Evolutionary conservation across 2,329 filamentous ascomycete genomes (phyloP), one percentile per base, ranked within the genome.

Genomic region (Cylindrodendrum hubeiense): DNA sequence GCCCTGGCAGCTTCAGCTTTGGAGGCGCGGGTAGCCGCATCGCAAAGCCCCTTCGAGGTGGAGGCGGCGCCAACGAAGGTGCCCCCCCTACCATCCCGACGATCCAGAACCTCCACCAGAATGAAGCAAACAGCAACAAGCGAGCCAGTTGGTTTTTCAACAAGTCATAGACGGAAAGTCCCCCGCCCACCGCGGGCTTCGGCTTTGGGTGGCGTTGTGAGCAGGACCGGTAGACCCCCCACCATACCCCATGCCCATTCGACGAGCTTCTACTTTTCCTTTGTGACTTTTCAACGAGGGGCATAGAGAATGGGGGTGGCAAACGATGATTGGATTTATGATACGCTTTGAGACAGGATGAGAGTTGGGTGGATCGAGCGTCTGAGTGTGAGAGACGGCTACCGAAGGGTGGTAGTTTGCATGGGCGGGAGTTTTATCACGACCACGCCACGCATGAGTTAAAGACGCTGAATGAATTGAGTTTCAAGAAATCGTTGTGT

Each of bases 131-230:
- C 72, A 77, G 79, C 72, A 86, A 82, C 81, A 93, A 93, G 87
- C 86, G 91, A 74, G 89, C 86, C 75, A 92, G 90, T 78, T 93
- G 90, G 90, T 92, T 92, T 82, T 92, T 91, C 80, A 89, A 90
- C 79, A 90, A 90, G 82, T 84, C 81, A 72, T 84, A 80, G 72
- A 72, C 59, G 69, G 60, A 63, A 47, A 65, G 67, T 62, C 17
- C 50, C 52, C 43, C 50, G 28, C 33, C 47, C 44, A 51, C 37
- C 28, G 50, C 26, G 53, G 50, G 50, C 61, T 71, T 64, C 53
- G 50, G 67, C 66, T 67, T 70, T 69, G 67, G 72, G 67, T 69
- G 72, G 74, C 70, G 71, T 74, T 75, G 69, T 67, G 61, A 67
- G 64, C 58, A 68, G 60, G 65, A 65, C 19, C 28, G 58, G 50